Base-by-base conservation (phyloP, 768 basidiomycete species). In the Mycena metata region DNA sequence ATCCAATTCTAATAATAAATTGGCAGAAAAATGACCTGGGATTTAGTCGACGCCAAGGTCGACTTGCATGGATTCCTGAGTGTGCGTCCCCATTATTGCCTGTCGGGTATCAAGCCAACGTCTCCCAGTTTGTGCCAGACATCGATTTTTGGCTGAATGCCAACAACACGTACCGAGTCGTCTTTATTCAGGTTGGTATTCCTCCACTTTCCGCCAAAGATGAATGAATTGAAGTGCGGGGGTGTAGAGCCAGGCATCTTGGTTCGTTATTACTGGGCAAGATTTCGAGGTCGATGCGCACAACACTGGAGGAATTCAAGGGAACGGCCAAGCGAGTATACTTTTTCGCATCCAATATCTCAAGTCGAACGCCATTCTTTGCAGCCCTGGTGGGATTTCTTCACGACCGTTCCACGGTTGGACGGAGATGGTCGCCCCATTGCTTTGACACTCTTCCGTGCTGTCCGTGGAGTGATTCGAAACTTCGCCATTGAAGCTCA, bases 361-460 rank as follows among this genome's bases (percentile, higher is more conserved):
- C 19, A 33, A 9, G 5, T 13, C 6, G 4, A 7, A 19, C 17
- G n/a, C 46, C 30, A 13, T 51, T 33, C 55, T 42, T 39, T 4
- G 2, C 39, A 88, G 85, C 76, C 82, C 7, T 89, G 88, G 88
- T 89, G 88, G 87, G 78, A 85, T 0, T 86, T 82, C 74, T 89
- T 84, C 73, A 81, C 83, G 30, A 84, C 81, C 36, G 77, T 78
- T 21, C 79, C 85, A 19, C 79, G 83, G 41, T 78, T 71, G 46
- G 88, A 90, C 72, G 89, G 87, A 6, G 87, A 89, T 68, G 88
- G 88, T 2, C 83, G 88, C 1, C 88, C 89, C 7, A 86, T 90
- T 62, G 79, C 88, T 13, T 75, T 90, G 60, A 88, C 87, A 1
- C 66, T 89, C 2, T 84, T 75, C 66, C 80, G 84, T 57, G 87